Base-by-base conservation (phyloP, 352 stramenopile species). In the Globisporangium cederbergense region DNA sequence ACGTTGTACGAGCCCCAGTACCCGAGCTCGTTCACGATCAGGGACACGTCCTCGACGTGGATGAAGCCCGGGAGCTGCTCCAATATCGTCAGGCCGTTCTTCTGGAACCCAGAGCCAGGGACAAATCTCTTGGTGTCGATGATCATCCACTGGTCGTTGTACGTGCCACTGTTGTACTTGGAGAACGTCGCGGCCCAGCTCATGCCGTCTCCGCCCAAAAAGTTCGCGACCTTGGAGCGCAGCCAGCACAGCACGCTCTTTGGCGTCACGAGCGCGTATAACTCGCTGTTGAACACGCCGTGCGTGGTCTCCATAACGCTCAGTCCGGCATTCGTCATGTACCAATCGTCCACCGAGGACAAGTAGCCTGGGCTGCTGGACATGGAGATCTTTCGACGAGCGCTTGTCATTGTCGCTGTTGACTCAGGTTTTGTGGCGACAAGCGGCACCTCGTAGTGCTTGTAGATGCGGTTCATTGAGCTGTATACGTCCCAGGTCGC, bases 121-220 rank as follows among this genome's bases (percentile, higher is more conserved):
- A 72, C 57, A 60, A 89, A 91, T 5, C 66, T 69, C n/a, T 81
- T 86, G 18, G 74, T 72, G 68, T 96, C 82, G 5, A 93, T 60
- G 46, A 93, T 62, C 83, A 93, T 90, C 81, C 86, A 96, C 71
- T 93, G 83, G 62, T 95, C 91, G 67, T 90, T 91, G 73, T 95
- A 92, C 47, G 86, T 91, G 59, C 83, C 77, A 61, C 77, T 88
- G 74, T 91, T 88, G 76, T 80, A 72, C 40, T 77, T 78, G 34
- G 68, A 56, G 60, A 91, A 89, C 6, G 64, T 77, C 14, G 59
- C 51, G 0, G 69, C 67, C 84, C 81, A 93, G 20, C 77, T 68
- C 20, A 60, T 51, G 34, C 85, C 86, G 46, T 78, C 78, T 10
- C 53, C 60, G 0, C 68, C 77, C 1, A 91, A 36, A 22, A 74